A percentile compares a stretch with the other conserved stretches of the same genome.
These are phyloP conservation scores for Cutaneotrichosporon cavernicola DNA, from an alignment of 1,284 basidiomycete species.

Conservation along the genomic window DNA sequence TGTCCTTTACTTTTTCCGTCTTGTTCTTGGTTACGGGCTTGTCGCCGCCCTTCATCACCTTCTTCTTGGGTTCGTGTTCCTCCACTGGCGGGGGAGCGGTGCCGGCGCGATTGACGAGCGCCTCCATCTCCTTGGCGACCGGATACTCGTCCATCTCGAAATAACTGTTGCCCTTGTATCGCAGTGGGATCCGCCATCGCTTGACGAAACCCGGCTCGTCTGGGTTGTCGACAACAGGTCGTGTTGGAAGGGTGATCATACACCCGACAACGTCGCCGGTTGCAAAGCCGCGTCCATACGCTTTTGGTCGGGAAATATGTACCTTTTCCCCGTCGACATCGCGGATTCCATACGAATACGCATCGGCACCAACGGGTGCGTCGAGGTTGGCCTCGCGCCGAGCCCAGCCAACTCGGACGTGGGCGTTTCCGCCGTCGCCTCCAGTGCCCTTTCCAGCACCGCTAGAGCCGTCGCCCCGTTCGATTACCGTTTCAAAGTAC, in stretches of 20 bases:
- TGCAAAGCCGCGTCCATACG: conserved; percentile 70
- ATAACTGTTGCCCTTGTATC: conserved; percentile 93
- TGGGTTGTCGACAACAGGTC: conserved; percentile 56
- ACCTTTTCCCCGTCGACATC: conserved; percentile 92
- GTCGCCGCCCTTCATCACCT: conserved; percentile 51
- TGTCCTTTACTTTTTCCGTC: not conserved
- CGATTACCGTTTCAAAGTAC: conserved; percentile 88
- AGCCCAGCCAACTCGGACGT: conserved; percentile 88
- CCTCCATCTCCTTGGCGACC: conserved; percentile 89
- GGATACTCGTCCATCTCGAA: conserved; percentile 93
- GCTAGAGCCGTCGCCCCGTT: conserved; percentile 61
- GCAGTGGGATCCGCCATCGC: conserved; percentile 85
- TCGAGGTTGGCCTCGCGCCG: conserved; percentile 88
- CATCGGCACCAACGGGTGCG: conserved; percentile 88
- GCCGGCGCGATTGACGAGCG: conserved; percentile 67
- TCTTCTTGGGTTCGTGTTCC: conserved; percentile 45
- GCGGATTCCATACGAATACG: conserved; percentile 85
- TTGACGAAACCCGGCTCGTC: conserved; percentile 71
- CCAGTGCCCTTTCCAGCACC: conserved; percentile 55
- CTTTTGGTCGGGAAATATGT: conserved; percentile 72
- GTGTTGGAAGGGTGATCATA: conserved; percentile 63
- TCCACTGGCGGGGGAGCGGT: conserved; percentile 38
- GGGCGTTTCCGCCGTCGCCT: conserved; percentile 53
- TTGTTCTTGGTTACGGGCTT: not conserved
- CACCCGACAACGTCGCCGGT: conserved; percentile 90